Evolutionary conservation across 192 early-diverging fungal species (phyloP), one percentile per base, ranked within the genome.

Genomic region (Podila clonocystis): DNA sequence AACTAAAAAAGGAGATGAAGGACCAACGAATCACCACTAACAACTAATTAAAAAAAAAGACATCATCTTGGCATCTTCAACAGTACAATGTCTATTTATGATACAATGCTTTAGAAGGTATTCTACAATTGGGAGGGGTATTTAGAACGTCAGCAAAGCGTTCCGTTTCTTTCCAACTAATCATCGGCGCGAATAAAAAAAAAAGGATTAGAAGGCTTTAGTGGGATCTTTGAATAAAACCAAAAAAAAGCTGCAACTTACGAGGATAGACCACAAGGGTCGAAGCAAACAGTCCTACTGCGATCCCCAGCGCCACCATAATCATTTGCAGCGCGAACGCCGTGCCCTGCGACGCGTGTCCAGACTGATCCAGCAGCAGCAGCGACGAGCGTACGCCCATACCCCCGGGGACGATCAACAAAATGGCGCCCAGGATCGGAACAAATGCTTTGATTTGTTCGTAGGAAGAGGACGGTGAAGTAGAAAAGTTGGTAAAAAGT

Each of bases 241-340:
- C 34, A 62, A 26, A 26, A 55, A 33, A 60, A 50, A n/a, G n/a
- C 63, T 26, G 8, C 9, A 61, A 80, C 58, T 59, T 69, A 76
- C 78, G 67, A 45, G 83, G 76, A 52, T 74, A 83, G 5, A 83
- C 67, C 26, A 77, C 57, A 38, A 84, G 50, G 17, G 80, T 72
- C 0, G 85, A 68, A 2, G 85, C 83, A 84, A 84, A 86, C 1
- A 86, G 58, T 3, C 85, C 85, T 12, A 86, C 80, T 3, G 85
- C 75, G 19, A 84, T 82, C 2, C 83, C 82, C 1, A 87, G 63
- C 0, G 83, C 74, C 1, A 74, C 70, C 7, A 83, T n/a, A 22
- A 87, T 79, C 85, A 87, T 87, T 22, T 82, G 80, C 3, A 84
- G 49, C 1, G 85, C 85, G 74, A 87, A 84, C 1, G 75, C 60